Evolutionary conservation across 768 basidiomycete species (phyloP).

Genomic region (Hericium alpestre): DNA sequence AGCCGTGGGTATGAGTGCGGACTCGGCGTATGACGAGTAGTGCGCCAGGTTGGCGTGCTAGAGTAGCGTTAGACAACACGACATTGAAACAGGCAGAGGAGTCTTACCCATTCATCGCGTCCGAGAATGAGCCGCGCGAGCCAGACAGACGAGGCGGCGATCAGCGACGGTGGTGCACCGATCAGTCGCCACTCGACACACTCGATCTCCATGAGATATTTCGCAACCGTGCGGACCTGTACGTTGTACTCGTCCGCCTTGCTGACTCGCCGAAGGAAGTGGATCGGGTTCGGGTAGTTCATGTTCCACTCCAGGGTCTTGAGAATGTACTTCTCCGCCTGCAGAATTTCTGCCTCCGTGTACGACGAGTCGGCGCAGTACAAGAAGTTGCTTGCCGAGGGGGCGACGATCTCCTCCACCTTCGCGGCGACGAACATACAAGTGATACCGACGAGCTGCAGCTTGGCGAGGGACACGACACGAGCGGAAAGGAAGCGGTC

Average conservation of each 20-base stretch:
- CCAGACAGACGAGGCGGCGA: constrained; percentile 83
- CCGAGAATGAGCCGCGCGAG: constrained; percentile 71
- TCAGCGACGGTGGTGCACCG: constrained; percentile 58
- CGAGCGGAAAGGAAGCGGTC: constrained; percentile 55
- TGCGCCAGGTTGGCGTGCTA: constrained; percentile 81
- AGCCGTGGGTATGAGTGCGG: constrained; percentile 67
- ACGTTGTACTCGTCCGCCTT: constrained; percentile 91
- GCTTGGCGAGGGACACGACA: constrained; percentile 48
- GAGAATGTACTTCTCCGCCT: constrained; percentile 82
- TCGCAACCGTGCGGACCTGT: constrained; percentile 76
- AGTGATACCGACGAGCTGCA: constrained; percentile 78
- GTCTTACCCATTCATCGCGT: constrained; percentile 76
- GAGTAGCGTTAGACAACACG: not conserved
- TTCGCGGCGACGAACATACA: constrained; percentile 85
- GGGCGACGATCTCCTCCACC: constrained; percentile 87
- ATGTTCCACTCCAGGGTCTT: constrained; percentile 81
- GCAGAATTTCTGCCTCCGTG: constrained; percentile 69
- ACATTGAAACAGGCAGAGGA: too few species aligned
- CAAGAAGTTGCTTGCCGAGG: constrained; percentile 72
- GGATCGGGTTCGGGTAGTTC: constrained; percentile 79
- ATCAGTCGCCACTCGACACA: constrained; percentile 75
- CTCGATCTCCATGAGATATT: constrained; percentile 84
- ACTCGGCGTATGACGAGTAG: constrained; percentile 79
- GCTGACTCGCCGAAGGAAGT: constrained; percentile 79
- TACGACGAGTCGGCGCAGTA: constrained; percentile 72